Conservation (phyloP, 768 basidiomycete genomes). For the Tricholoma sp. region DNA sequence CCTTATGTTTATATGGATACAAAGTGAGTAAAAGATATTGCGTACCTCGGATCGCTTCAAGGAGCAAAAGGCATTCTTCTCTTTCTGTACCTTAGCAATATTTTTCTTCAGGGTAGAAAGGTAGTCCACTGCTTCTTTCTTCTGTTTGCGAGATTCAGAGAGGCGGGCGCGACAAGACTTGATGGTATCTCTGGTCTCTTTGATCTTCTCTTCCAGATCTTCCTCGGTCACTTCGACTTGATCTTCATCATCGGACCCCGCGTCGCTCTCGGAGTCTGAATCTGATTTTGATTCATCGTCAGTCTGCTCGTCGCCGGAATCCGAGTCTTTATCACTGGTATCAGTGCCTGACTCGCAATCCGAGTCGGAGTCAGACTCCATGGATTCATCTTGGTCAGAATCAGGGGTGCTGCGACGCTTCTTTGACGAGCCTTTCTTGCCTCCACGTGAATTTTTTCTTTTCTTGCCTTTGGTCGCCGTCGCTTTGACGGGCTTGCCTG, state of each 20-base stretch:
- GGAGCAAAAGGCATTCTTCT: slow-evolving; percentile 61
- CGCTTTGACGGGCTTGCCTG: slow-evolving; percentile 21
- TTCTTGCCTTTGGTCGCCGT: slow-evolving; percentile 33
- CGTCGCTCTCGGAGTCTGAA: slow-evolving; percentile 13
- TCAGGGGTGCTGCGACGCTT: slow-evolving; percentile 29
- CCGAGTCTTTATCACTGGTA: slow-evolving; percentile 11
- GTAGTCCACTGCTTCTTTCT: slow-evolving; percentile 28
- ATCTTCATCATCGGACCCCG: slow-evolving; percentile 19
- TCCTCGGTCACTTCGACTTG: slow-evolving; percentile 42
- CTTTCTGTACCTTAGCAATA: slow-evolving; percentile 41
- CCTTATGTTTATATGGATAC: background rate
- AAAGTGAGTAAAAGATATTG: background rate
- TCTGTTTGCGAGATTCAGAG: slow-evolving; percentile 29
- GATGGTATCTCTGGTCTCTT: slow-evolving; percentile 34
- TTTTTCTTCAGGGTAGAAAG: slow-evolving; percentile 36
- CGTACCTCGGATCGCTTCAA: slow-evolving; percentile 49
- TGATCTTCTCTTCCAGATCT: slow-evolving; percentile 38
- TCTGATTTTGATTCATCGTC: slow-evolving; percentile 11
- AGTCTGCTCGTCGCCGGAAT: background rate
- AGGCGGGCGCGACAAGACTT: slow-evolving; percentile 33
- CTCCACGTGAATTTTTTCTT: slow-evolving; percentile 40
- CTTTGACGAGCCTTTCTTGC: slow-evolving; percentile 40
- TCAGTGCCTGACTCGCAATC: slow-evolving; percentile 22
- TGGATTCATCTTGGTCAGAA: slow-evolving; percentile 32
- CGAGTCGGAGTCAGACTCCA: slow-evolving; percentile 17